Evolutionary conservation across 257 asterid species (phyloP).

Genomic region (Rubia yunnanensis): DNA sequence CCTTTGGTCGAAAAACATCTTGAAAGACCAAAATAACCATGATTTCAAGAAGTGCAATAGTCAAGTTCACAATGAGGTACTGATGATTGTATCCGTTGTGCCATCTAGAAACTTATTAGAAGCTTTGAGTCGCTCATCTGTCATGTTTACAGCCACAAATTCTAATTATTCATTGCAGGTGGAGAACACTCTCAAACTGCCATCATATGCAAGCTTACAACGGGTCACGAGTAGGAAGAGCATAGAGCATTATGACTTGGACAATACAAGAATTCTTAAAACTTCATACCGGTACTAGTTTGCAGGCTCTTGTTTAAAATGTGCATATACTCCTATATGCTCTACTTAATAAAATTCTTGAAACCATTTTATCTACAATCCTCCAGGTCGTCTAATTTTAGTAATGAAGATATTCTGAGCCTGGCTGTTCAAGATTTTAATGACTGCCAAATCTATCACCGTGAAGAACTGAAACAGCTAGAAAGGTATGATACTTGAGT

Average conservation of each 20-base stretch:
- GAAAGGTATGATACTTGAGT: constrained; percentile 42
- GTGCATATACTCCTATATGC: not conserved
- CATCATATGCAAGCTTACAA: constrained; percentile 54
- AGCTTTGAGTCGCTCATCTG: constrained; percentile 6
- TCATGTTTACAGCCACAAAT: not conserved
- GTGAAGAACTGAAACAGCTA: constrained; percentile 57
- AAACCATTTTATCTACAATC: not conserved
- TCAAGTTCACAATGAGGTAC: constrained; percentile 53
- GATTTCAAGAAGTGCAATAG: constrained; percentile 24
- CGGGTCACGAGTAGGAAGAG: constrained; percentile 48
- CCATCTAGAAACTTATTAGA: not conserved
- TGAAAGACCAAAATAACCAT: constrained; percentile 36
- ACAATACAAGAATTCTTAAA: constrained; percentile 53
- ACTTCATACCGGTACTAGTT: constrained; percentile 58
- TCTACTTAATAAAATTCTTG: not conserved
- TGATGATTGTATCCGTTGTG: constrained; percentile 10
- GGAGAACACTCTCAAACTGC: constrained; percentile 43
- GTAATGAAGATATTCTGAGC: constrained; percentile 50
- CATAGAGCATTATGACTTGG: constrained; percentile 49
- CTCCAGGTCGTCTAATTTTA: constrained; percentile 57
- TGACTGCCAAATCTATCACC: constrained; percentile 52
- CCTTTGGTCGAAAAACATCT: constrained; percentile 33
- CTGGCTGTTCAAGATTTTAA: constrained; percentile 74
- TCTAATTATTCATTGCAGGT: constrained; percentile 36
- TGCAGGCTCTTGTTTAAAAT: not conserved